phyloP scores from a whole-genome alignment of 2,329 filamentous ascomycete species.

The Beauveria brongniartii region DNA sequence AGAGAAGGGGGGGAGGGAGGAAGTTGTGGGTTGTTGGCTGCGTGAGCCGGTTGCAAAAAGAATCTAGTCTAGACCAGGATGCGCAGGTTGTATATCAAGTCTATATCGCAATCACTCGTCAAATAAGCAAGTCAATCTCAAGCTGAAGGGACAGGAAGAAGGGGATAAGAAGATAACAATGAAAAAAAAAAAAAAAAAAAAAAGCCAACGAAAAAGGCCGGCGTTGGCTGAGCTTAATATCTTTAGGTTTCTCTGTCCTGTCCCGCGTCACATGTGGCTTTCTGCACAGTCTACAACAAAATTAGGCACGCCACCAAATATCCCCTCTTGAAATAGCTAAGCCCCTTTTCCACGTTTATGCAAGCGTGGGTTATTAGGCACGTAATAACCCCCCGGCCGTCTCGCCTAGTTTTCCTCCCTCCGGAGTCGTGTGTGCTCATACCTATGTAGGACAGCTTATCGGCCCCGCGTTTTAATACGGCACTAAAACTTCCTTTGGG shows the following conservation, averaged over 20 bases:
- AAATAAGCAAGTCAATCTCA: no score
- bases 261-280: slow-evolving; percentile 3
- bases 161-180: neutral
- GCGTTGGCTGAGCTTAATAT: neutral
- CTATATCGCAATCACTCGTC: neutral
- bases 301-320: neutral
- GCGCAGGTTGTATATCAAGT: neutral
- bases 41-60: neutral
- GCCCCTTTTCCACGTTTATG: neutral
- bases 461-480: neutral
- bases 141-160: neutral
- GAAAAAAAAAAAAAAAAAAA: no score
- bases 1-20: neutral
- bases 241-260: neutral
- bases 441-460: neutral
- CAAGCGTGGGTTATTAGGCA: neutral
- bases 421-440: neutral
- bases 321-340: neutral
- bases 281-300: neutral
- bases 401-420: no score
- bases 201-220: neutral
- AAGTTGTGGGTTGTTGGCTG: neutral
- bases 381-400: neutral
- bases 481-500: neutral
- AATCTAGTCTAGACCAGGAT: neutral